Base-by-base conservation (phyloP, 306 rosid species). In the Spatholobus suberectus region DNA sequence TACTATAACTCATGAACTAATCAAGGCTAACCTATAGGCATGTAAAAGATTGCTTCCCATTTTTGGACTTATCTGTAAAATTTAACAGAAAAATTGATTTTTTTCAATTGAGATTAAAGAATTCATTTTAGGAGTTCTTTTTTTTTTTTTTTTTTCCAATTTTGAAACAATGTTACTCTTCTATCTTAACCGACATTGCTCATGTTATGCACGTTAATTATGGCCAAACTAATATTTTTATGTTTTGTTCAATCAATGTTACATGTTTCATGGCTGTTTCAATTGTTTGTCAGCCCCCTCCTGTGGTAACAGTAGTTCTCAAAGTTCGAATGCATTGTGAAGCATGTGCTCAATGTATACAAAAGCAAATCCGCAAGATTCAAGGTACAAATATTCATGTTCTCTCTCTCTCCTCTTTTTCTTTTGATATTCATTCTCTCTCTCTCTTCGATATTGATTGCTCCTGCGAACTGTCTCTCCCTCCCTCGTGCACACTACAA, bases 311-410 rank as follows among this genome's bases (percentile, higher is more conserved):
- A 66, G 89, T 89, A 14, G 88, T 88, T 4, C 88, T 96, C 4
- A 79, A 87, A 46, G 90, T 94, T 75, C 87, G 83, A 77, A 96
- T 96, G 99, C 97, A 96, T 75, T 96, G 99, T 69, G 97, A 94
- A 70, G 97, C 97, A 32, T 96, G 98, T 79, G 97, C 97, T 85
- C 99, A 88, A 87, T 88, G 1, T 84, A 76, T 96, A 35, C 96
- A 89, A 80, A 96, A 85, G 85, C 61, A 88, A 70, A 94, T 96
- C 73, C 86, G 91, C 15, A 92, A 90, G 92, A 91, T 96, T 63
- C 79, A 92, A 91, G 99, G 99, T 96, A 89, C 72, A 40, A 8
- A 66, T 15, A 47, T 44, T 79, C 61, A 7, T 6, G 13, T 49
- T 75, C 38, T 51, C 54, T 65, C 52, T 55, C 21, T n/a, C n/a